phyloP scores from a whole-genome alignment of 2,329 filamentous ascomycete species.

The Colletotrichum abscissum region DNA sequence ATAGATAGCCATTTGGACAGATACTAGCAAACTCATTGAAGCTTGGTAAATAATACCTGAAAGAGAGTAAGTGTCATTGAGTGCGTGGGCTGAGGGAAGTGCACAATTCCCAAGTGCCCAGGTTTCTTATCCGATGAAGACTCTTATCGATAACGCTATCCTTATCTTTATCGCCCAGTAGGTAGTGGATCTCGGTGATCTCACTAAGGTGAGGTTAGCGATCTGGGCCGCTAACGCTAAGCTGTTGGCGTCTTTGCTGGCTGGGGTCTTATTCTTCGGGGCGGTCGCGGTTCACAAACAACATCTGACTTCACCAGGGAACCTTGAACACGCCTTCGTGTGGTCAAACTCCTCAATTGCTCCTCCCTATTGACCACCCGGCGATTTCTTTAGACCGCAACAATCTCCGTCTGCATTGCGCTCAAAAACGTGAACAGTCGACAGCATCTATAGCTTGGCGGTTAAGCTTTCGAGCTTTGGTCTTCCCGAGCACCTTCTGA shows the following conservation, averaged over 20 bases:
- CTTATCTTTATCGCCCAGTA: not conserved
- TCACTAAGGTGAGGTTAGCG: slow-evolving; percentile 11
- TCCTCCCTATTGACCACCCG: not conserved
- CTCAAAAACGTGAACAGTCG: not conserved
- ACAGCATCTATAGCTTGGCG: not conserved
- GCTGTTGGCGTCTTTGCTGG: slow-evolving; percentile 11
- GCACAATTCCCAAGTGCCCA: not conserved
- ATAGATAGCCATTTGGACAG: too few species aligned
- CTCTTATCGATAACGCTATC: not conserved
- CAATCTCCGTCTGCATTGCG: not conserved
- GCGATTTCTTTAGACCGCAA: not conserved
- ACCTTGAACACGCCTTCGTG: slow-evolving; percentile 4
- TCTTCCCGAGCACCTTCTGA: slow-evolving; percentile 25
- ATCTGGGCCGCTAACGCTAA: slow-evolving; percentile 7
- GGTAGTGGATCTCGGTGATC: slow-evolving; percentile 16
- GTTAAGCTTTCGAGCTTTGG: slow-evolving; percentile 31
- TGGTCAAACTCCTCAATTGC: slow-evolving; percentile 2
- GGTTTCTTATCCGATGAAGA: not conserved
- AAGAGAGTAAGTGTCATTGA: too few species aligned
- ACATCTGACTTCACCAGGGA: slow-evolving; percentile 24
- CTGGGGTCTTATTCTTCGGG: not conserved
- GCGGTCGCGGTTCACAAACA: slow-evolving; percentile 36
- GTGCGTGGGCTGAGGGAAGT: not conserved
- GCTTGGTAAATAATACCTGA: too few species aligned
- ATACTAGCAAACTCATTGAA: too few species aligned